Evolutionary conservation across 495 filamentous ascomycete species (phyloP).

Genomic region (Chaetomium fimeti): DNA sequence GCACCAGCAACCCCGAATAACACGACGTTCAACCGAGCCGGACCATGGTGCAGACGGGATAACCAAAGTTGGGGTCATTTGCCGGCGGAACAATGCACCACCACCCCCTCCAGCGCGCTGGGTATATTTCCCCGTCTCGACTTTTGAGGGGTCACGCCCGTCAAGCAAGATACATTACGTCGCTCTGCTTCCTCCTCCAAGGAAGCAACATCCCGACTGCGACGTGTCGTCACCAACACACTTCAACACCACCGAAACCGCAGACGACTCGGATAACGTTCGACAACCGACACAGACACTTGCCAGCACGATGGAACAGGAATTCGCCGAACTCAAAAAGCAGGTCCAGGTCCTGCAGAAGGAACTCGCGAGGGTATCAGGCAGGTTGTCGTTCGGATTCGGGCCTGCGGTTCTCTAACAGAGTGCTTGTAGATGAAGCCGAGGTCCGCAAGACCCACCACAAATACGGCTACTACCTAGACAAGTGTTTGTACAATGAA

Average conservation of each 20-base stretch:
- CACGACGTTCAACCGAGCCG: no score
- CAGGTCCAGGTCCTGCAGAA: slow-evolving; percentile 40
- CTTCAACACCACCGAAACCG: neutral
- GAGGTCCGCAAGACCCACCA: slow-evolving; percentile 55
- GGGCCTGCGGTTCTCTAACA: slow-evolving; percentile 3
- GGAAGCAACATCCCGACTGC: neutral
- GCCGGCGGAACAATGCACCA: neutral
- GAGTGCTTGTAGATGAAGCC: slow-evolving; percentile 40
- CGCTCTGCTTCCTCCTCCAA: neutral
- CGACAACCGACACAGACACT: no score
- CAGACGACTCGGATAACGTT: neutral
- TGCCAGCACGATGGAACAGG: slow-evolving; percentile 31
- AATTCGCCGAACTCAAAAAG: slow-evolving; percentile 46
- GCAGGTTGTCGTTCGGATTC: slow-evolving; percentile 22
- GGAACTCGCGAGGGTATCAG: slow-evolving; percentile 39
- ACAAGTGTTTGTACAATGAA: slow-evolving; percentile 59
- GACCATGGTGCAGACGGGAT: no score
- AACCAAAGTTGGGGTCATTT: neutral
- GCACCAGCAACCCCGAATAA: no score
- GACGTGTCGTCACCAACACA: neutral
- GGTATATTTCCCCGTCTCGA: neutral
- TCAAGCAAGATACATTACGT: neutral
- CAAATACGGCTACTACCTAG: slow-evolving; percentile 60
- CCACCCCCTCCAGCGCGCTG: neutral
- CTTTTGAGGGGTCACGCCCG: neutral